Evolutionary conservation across 768 basidiomycete genomes (phyloP).

Genomic region (Lyophyllum decastes): DNA sequence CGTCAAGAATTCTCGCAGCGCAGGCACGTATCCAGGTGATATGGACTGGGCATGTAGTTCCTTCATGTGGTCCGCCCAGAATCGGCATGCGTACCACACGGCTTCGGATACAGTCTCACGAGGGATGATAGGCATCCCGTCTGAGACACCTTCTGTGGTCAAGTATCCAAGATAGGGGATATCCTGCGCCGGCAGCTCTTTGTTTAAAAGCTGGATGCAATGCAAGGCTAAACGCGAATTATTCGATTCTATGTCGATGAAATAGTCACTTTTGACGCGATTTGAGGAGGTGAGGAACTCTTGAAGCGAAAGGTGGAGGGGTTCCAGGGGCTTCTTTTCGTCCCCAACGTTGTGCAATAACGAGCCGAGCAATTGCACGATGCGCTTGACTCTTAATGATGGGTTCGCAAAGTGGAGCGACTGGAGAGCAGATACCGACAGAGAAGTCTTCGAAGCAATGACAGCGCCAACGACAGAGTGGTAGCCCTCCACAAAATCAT

Average conservation of each 20-base stretch:
- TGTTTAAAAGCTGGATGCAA: conserved; percentile 5
- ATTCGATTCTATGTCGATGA: neutral
- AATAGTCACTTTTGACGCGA: neutral
- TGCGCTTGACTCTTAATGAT: neutral
- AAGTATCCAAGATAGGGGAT: conserved; percentile 4
- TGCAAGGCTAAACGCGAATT: conserved; percentile 3
- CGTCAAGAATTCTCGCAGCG: conserved; percentile 2
- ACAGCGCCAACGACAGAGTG: conserved; percentile 9
- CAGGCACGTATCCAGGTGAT: neutral
- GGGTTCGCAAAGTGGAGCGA: conserved; percentile 5
- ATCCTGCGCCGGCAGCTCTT: conserved; percentile 4
- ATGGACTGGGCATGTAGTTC: neutral
- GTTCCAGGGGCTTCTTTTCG: conserved; percentile 1
- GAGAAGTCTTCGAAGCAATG: conserved; percentile 5
- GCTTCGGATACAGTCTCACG: conserved; percentile 2
- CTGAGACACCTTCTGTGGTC: neutral
- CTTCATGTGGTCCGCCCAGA: conserved; percentile 8
- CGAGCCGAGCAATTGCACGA: neutral
- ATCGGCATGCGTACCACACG: conserved; percentile 8
- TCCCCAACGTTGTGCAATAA: conserved; percentile 1
- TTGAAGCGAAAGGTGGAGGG: conserved; percentile 2
- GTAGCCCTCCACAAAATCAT: conserved; percentile 15
- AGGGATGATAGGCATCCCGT: conserved; percentile 1
- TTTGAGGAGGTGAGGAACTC: conserved; percentile 2
- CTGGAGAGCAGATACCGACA: conserved; percentile 9